Conservation (phyloP, 140 eudicot genomes). For the Bidens hawaiensis region DNA sequence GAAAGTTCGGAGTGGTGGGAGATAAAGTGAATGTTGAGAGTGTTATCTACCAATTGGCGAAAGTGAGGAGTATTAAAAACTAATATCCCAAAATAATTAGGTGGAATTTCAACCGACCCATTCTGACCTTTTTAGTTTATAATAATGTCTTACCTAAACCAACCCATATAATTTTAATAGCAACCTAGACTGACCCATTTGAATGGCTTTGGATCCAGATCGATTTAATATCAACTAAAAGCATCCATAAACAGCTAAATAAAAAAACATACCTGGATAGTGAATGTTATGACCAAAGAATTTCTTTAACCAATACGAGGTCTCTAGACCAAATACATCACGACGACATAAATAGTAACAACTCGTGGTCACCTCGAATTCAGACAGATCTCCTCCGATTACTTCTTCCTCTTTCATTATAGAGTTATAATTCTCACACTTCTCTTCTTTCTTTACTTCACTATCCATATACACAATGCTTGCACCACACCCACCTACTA, state of each 20-base stretch:
- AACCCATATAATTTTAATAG: too few relatives aligned
- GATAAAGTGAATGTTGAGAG: too few relatives aligned
- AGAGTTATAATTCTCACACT: neutral
- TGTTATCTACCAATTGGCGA: too few relatives aligned
- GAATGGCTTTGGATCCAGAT: too few relatives aligned
- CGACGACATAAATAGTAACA: neutral
- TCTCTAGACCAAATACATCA: slow-evolving; percentile 2
- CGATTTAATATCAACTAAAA: neutral
- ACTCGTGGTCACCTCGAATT: neutral
- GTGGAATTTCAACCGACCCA: too few relatives aligned
- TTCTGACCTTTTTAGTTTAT: neutral
- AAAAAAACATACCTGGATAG: neutral
- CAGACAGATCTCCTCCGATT: slow-evolving; percentile 6
- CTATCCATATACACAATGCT: neutral
- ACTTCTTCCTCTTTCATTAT: neutral
- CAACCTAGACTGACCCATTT: too few relatives aligned
- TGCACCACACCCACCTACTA: slow-evolving; percentile 7
- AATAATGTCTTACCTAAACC: too few relatives aligned
- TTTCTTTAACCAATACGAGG: neutral
- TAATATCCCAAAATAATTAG: too few relatives aligned
- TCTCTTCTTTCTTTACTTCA: neutral
- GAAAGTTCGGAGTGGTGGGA: too few relatives aligned
- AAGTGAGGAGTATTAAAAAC: too few relatives aligned
- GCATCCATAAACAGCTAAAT: neutral
- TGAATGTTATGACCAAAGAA: neutral